Base-by-base conservation (phyloP, 495 filamentous ascomycete genomes). In the Neurospora sp. region DNA sequence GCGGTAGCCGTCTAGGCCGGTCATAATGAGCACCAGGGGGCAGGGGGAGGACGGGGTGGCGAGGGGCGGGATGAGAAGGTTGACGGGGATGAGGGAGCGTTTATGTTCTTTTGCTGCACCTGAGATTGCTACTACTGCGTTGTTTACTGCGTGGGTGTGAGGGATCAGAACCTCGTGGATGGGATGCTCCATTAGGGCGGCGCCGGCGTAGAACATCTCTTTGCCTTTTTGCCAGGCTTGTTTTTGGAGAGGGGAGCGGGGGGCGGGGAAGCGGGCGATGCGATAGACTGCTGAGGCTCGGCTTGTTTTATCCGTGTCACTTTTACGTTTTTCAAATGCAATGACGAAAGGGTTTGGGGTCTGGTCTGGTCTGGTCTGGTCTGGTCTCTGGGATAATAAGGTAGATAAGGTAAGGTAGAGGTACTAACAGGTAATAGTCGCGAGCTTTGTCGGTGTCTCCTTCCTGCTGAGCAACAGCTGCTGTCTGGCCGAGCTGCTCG, bases 1-100 rank as follows among this genome's bases (percentile, higher is more conserved):
- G 45, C 91, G 83, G 79, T 93, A 92, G 12, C 90, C 91, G 76
- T 94, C 91, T 2, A 94, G 83, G 0, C 91, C 91, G 0, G 87
- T 90, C 80, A 93, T 87, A 71, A 93, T 84, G 22, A 94, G 78
- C 1, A 94, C 81, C 0, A 89, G 79, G 0, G 91, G 91, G 1
- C 85, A 85, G 5, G 84, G 81, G 5, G 75, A 71, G 1, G 78
- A 74, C 0, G 69, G 3, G 1, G 76, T 71, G 5, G 77, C 75
- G 10, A 8, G 1, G 1, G 79, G 69, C 0, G 91, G 91, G 0
- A 90, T 42, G 31, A 90, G 88, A 68, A 89, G 75, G 78, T 89
- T 91, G 12, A 88, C 81, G 1, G 87, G 88, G 65, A 94, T 89
- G 9, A 77, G 40, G 20, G 40, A 16, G 35, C 72, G 70, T 72